Base-by-base conservation (phyloP, 495 filamentous ascomycete genomes). In the Aspergillus hancockii region DNA sequence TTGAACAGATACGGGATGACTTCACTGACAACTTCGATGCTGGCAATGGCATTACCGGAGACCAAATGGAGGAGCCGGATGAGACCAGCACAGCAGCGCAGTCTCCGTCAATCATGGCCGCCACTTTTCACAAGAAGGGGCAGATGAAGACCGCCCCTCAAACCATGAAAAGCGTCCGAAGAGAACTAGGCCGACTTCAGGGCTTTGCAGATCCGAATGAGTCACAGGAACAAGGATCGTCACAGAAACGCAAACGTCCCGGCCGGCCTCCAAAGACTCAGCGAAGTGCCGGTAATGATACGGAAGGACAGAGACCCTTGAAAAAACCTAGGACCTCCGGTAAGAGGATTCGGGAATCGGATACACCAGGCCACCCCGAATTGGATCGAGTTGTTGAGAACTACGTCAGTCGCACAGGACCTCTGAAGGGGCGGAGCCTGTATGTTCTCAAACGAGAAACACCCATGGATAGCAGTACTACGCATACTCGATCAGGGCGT, bases 391-490 rank as follows among this genome's bases (percentile, higher is more conserved):
- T 79, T 38, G 72, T 79, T 16, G 73, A 78, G 47, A 72, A 76
- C 46, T 75, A 80, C 49, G 67, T 73, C 45, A 75, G 73, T 51
- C 76, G 73, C 40, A 74, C 75, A 19, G 76, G 77, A 10, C 75
- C 75, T n/a, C 63, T 78, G 52, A 79, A 78, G 52, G 75, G 77
- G 55, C 84, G 85, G 55, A 87, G 86, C 52, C 77, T 93, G 4
- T 82, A 89, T 55, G 87, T 91, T 54, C 76, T 88, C 53, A 89
- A 90, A 49, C 83, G 85, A 52, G 87, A 91, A 64, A 84, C 80
- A 0, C 89, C 84, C 22, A 68, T 71, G 14, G 74, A 84, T 56
- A 66, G 70, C 30, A 77, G 72, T 49, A 68, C 79, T 7, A 77
- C 75, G 2, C 75, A 78, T 45, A 81, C 81, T 28, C 82, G 85